These are phyloP conservation scores for Fusarium musae DNA, from an alignment of 2,329 filamentous ascomycete genomes.

Conservation along the genomic window DNA sequence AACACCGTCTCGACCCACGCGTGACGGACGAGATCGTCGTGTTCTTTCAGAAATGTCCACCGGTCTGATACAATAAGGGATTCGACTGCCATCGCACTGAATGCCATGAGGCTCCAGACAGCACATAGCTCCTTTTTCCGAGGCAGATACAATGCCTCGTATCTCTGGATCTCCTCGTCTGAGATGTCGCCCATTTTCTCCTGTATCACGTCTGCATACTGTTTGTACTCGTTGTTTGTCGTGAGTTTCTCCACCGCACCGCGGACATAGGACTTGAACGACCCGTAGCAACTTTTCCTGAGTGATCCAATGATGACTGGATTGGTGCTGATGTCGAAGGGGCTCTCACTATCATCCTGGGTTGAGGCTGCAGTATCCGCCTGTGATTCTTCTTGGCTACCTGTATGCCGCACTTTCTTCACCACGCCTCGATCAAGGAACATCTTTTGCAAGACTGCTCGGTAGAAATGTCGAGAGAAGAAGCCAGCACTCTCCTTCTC, in stretches of 20 bases:
- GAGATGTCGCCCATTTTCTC: constrained; percentile 75
- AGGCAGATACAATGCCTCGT: constrained; percentile 71
- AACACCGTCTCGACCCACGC: constrained; percentile 96
- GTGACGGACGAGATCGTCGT: constrained; percentile 73
- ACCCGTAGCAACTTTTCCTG: constrained; percentile 80
- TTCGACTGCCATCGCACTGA: constrained; percentile 89
- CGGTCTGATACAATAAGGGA: constrained; percentile 90
- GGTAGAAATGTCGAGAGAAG: constrained; percentile 93
- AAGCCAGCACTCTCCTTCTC: constrained; percentile 82
- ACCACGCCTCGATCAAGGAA: constrained; percentile 88
- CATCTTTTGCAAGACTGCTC: constrained; percentile 90
- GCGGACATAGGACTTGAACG: constrained; percentile 80
- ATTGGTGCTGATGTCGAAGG: constrained; percentile 71
- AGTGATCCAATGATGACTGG: constrained; percentile 90
- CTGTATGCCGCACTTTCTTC: constrained; percentile 62
- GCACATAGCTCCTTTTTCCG: constrained; percentile 85
- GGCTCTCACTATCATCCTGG: constrained; percentile 48
- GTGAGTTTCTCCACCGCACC: constrained; percentile 83
- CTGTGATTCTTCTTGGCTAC: constrained; percentile 42
- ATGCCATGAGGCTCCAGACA: constrained; percentile 96
- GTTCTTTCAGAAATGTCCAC: constrained; percentile 87
- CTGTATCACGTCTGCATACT: constrained; percentile 69
- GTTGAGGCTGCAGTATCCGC: constrained; percentile 12
- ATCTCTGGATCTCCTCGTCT: constrained; percentile 78
- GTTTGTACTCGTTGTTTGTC: constrained; percentile 65